Evolutionary conservation across 345 rosid genomes (phyloP), one percentile per base, ranked within the genome.

Genomic region (Diplotaxis tenuifolia): DNA sequence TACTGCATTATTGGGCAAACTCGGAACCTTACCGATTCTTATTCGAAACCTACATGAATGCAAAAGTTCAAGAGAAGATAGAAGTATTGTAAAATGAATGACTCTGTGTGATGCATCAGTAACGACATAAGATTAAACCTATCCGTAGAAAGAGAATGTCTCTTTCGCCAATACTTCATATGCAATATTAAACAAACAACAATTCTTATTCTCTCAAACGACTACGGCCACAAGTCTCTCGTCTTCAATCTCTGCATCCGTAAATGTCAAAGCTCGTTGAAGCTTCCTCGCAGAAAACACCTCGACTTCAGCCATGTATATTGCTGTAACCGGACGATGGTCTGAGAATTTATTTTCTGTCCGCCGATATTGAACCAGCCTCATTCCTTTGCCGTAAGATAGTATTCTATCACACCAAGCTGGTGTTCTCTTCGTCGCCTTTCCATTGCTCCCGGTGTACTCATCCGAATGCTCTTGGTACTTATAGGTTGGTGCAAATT

Each of bases 341-440:
- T 95, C 99, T n/a, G 99, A 95, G 62, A 88, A 81, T 53, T 65
- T 84, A 53, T 87, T 84, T 67, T 95, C 99, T 15, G 80, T 79
- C 65, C 99, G 80, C 74, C 86, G 28, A 82, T 95, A 95, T 18
- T 80, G 78, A 68, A 87, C 81, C 63, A 86, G 85, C 84, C 61
- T 89, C 89, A 92, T 80, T 76, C 96, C 99, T 66, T 87, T 89
- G 16, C 99, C 99, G 15, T 68, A 74, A 0, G 91, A 88, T 61
- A 95, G 86, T 56, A 95, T 80, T 70, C 99, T 91, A 25, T 95
- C 99, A 72, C 97, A 91, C 99, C 99, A 95, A 67, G 99, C 88
- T 65, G 99, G 99, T 66, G 80, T 84, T 42, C 99, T 92, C 71
- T 86, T 78, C 2, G 70, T 84, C 77, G 45, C 80, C 79, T 82